Evolutionary conservation across 2,329 filamentous ascomycete genomes (phyloP).

Genomic region (Pseudovirgaria hyperparasitica): DNA sequence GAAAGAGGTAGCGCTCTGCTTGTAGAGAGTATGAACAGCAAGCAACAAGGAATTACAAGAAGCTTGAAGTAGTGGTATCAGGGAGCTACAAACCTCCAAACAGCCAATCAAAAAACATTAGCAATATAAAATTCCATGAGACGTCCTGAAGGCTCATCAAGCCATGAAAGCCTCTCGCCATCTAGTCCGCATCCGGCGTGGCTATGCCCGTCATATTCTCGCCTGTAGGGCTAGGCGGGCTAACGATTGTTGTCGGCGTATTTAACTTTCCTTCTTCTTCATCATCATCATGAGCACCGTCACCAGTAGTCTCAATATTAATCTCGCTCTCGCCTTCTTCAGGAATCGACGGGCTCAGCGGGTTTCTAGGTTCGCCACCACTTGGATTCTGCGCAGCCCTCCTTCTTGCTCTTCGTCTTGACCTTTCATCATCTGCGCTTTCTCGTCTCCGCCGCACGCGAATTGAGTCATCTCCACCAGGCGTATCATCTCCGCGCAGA

Average conservation of each 20-base stretch:
- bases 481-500: conserved; percentile 52
- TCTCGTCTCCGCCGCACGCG: conserved; percentile 54
- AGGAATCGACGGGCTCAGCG: conserved; percentile 21
- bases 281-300: conserved; percentile 5
- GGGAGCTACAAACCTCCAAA: too few species aligned
- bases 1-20: too few species aligned
- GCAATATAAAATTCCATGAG: too few species aligned
- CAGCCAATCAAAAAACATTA: too few species aligned
- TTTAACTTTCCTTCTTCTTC: conserved; percentile 3
- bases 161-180: too few species aligned
- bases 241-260: conserved; percentile 23
- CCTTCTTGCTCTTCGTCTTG: conserved; percentile 50
- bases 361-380: conserved; percentile 15
- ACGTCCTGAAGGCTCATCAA: too few species aligned
- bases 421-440: conserved; percentile 67
- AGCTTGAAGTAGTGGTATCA: too few species aligned
- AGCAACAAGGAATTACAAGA: too few species aligned
- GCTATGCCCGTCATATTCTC: too few species aligned
- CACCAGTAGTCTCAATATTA: conserved; percentile 4
- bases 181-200: too few species aligned
- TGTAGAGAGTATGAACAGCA: too few species aligned
- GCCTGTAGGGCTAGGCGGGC: conserved; percentile 21
- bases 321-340: conserved; percentile 13
- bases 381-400: conserved; percentile 15
- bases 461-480: conserved; percentile 31